Conservation (phyloP, 2,329 filamentous ascomycete genomes). For the Paecilomyces niveus region DNA sequence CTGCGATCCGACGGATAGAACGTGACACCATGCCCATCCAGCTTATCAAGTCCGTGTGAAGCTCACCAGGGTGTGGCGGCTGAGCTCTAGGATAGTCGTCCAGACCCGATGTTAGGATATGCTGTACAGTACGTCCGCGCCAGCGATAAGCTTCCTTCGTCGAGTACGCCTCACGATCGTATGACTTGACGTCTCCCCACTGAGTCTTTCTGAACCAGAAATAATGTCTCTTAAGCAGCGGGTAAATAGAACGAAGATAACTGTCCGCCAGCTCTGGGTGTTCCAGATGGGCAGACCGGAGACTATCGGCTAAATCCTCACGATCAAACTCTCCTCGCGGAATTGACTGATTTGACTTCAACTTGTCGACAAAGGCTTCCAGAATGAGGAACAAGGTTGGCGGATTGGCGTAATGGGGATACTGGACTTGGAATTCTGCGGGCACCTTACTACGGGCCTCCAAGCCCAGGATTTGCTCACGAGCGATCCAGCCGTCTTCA, state of each 20-base stretch:
- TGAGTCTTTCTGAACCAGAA: conserved; percentile 94
- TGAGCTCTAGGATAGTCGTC: conserved; percentile 94
- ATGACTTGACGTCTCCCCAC: conserved; percentile 79
- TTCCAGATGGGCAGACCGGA: conserved; percentile 60
- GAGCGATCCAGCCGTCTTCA: conserved; percentile 92
- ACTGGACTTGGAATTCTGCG: conserved; percentile 85
- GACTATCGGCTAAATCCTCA: conserved; percentile 30
- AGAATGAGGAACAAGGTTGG: conserved; percentile 89
- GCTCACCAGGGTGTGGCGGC: conserved; percentile 88
- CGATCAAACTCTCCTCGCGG: conserved; percentile 15
- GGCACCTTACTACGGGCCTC: conserved; percentile 96
- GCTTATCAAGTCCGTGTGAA: conserved; percentile 88
- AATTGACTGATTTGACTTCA: conserved; percentile 43
- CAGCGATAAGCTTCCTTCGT: conserved; percentile 91
- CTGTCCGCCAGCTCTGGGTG: conserved; percentile 60
- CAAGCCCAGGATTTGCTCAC: conserved; percentile 86
- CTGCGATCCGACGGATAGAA: conserved; percentile 73
- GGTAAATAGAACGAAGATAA: conserved; percentile 73
- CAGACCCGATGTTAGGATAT: conserved; percentile 86
- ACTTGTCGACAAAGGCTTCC: conserved; percentile 73
- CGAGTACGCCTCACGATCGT: conserved; percentile 82
- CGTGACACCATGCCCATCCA: conserved; percentile 98
- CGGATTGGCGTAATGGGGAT: conserved; percentile 95
- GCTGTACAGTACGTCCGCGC: conserved; percentile 79
- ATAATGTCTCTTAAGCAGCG: conserved; percentile 80